Percentiles rank a stretch among this genome's conserved stretches.
Evolutionary conservation across 1,284 basidiomycete genomes (phyloP).

Genomic region (Phylloporus sp.): DNA sequence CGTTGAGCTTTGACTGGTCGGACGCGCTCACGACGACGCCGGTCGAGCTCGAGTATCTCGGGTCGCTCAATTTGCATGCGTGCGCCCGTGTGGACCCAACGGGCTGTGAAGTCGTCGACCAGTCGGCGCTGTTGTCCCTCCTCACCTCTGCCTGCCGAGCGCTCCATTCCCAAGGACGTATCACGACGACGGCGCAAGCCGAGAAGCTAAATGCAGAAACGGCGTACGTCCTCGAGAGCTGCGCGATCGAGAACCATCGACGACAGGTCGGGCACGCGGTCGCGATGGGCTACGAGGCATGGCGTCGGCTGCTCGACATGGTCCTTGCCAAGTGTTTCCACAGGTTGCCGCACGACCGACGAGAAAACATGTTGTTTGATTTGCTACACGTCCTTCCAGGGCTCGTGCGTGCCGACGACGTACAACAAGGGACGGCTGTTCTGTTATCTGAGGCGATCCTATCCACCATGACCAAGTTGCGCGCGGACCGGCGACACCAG

Average conservation of each 20-base stretch:
- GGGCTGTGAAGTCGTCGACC: slow-evolving; percentile 85
- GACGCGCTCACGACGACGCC: slow-evolving; percentile 70
- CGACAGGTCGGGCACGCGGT: slow-evolving; percentile 78
- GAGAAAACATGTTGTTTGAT: slow-evolving; percentile 89
- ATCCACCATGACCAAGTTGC: slow-evolving; percentile 82
- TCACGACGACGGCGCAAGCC: slow-evolving; percentile 65
- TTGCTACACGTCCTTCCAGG: slow-evolving; percentile 79
- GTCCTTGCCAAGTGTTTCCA: slow-evolving; percentile 84
- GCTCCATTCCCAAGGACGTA: slow-evolving; percentile 69
- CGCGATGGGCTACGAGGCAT: slow-evolving; percentile 75
- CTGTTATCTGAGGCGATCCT: slow-evolving; percentile 84
- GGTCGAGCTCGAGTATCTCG: slow-evolving; percentile 70
- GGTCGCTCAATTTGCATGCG: slow-evolving; percentile 72
- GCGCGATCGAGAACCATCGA: slow-evolving; percentile 86
- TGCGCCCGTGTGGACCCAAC: slow-evolving; percentile 74
- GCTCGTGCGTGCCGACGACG: slow-evolving; percentile 59
- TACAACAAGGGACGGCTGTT: slow-evolving; percentile 76
- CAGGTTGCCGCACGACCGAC: slow-evolving; percentile 75
- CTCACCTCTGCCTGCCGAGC: slow-evolving; percentile 63
- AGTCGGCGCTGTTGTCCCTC: slow-evolving; percentile 68
- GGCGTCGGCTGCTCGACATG: slow-evolving; percentile 84
- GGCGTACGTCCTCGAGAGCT: slow-evolving; percentile 78
- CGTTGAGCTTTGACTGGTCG: slow-evolving; percentile 86
- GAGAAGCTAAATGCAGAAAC: slow-evolving; percentile 75
- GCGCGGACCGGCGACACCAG: slow-evolving; percentile 76